A percentile compares a stretch with the other conserved stretches of the same genome.
These are phyloP conservation scores for Botrytis squamosa DNA, from an alignment of 2,329 filamentous ascomycete species.

Conservation along the genomic window DNA sequence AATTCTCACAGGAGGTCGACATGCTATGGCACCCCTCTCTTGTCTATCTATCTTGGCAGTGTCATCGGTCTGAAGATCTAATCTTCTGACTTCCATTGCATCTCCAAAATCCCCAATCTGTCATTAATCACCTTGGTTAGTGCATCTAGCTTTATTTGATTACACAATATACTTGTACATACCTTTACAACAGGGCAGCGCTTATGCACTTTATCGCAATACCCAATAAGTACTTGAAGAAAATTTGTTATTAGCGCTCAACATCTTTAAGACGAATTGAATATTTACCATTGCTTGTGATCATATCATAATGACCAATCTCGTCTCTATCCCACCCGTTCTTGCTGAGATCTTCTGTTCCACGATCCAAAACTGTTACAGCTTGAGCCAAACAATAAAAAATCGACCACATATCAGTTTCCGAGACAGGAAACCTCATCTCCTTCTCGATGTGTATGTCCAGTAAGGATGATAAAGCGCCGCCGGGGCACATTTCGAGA, in stretches of 20 bases:
- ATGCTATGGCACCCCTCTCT: background rate
- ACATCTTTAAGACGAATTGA: background rate
- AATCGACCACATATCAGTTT: background rate
- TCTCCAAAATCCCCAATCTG: background rate
- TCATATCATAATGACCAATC: constrained; percentile 9
- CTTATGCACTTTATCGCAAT: background rate
- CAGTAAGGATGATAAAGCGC: background rate
- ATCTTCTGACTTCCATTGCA: background rate
- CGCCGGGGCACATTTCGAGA: background rate
- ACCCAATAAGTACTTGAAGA: background rate
- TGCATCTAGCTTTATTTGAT: background rate
- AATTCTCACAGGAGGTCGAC: background rate
- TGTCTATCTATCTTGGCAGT: background rate
- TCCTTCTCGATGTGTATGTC: background rate
- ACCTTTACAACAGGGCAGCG: background rate
- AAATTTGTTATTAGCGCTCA: background rate
- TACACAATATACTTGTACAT: background rate
- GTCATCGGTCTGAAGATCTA: background rate
- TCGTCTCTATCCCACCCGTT: background rate
- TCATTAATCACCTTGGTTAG: background rate
- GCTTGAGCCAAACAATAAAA: background rate
- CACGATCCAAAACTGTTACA: background rate
- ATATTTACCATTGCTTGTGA: background rate
- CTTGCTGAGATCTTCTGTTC: background rate
- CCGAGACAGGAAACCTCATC: background rate